A percentile compares a stretch with the other conserved stretches of the same genome.
phyloP scores from a whole-genome alignment of 495 filamentous ascomycete genomes.

The Hypoxylon fragiforme region DNA sequence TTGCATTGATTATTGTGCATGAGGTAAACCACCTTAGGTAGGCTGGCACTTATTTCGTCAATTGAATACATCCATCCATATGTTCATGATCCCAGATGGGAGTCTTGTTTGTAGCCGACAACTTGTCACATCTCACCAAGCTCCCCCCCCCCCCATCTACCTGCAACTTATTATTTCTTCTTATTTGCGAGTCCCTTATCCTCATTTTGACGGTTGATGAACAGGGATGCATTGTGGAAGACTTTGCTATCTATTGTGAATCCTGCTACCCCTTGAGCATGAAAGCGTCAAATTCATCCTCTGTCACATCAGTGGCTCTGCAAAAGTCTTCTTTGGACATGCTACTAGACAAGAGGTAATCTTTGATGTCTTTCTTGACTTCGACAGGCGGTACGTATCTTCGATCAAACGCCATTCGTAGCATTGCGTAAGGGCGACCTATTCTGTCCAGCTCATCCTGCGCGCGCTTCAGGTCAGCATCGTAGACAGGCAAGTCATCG shows the following conservation, averaged over 20 bases:
- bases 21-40: too few relatives aligned
- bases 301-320: conserved; percentile 1
- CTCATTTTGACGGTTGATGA: background rate
- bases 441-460: background rate
- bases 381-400: conserved; percentile 1
- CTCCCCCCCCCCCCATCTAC: too few relatives aligned
- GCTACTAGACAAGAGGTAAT: background rate
- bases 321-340: conserved; percentile 1
- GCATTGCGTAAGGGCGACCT: background rate
- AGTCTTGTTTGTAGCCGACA: background rate
- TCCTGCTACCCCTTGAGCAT: background rate
- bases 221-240: background rate
- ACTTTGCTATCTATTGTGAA: background rate
- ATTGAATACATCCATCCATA: too few relatives aligned
- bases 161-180: background rate
- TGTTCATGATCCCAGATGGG: too few relatives aligned
- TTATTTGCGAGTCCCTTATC: background rate
- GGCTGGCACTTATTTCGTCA: too few relatives aligned
- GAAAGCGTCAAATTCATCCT: background rate
- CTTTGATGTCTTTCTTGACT: background rate
- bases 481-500: background rate
- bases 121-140: background rate
- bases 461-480: background rate
- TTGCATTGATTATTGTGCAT: too few relatives aligned
- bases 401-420: background rate